A percentile compares a stretch with the other conserved stretches of the same genome.
Conservation (phyloP, 768 basidiomycete genomes). For the Gloeopeniophorella convolvens region DNA sequence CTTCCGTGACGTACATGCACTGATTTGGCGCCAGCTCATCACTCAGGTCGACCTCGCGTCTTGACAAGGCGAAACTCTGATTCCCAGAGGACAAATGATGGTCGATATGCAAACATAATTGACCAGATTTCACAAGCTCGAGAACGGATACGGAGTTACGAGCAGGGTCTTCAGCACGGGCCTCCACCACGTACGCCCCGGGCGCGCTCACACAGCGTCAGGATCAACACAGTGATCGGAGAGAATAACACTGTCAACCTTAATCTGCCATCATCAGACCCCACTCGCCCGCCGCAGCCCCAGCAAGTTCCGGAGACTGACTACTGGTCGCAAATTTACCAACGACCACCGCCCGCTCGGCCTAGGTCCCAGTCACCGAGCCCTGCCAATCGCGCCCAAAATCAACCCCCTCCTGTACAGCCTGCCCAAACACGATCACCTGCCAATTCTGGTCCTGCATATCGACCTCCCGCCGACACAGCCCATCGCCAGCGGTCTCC, state of each 20-base stretch:
- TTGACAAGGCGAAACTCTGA: conserved; percentile 12
- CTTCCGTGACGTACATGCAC: not conserved
- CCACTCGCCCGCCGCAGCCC: conserved; percentile 8
- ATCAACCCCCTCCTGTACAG: no score
- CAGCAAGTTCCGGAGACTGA: conserved; percentile 15
- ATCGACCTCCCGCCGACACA: no score
- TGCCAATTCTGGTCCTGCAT: no score
- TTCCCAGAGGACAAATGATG: not conserved
- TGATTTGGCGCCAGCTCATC: not conserved
- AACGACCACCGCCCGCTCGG: conserved; percentile 1
- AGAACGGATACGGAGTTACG: not conserved
- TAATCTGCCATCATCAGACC: not conserved
- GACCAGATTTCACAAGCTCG: conserved; percentile 8
- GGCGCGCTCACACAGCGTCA: conserved; percentile 6
- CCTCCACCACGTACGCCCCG: not conserved
- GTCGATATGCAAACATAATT: conserved; percentile 10
- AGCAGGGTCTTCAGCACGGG: not conserved
- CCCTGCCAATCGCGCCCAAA: no score
- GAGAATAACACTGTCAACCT: conserved; percentile 6
- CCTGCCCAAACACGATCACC: no score
- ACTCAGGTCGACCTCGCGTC: conserved; percentile 10
- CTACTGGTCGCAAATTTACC: conserved; percentile 3
- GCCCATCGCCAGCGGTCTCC: no score
- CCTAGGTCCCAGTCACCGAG: no score
- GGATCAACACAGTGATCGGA: conserved; percentile 7